phyloP scores from a whole-genome alignment of 2,329 filamentous ascomycete genomes.

The Coniochaeta ligniaria region DNA sequence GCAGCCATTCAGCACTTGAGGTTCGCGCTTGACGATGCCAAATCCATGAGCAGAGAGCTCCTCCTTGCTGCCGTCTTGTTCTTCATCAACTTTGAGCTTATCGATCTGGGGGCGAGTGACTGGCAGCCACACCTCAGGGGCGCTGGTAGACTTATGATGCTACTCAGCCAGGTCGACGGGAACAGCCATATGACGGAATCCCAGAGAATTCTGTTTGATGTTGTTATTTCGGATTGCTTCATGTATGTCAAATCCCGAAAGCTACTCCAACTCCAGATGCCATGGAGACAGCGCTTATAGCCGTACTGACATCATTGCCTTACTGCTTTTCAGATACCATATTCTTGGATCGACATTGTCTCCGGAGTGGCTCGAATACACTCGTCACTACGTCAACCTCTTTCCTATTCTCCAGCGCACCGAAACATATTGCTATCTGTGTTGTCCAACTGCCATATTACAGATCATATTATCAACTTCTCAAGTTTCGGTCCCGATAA shows the following conservation, averaged over 20 bases:
- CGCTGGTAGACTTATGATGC: constrained; percentile 32
- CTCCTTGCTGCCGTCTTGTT: constrained; percentile 41
- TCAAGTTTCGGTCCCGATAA: constrained; percentile 31
- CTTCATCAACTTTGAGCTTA: constrained; percentile 44
- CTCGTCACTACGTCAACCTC: constrained; percentile 29
- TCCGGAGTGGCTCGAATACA: constrained; percentile 27
- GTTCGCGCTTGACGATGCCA: constrained; percentile 28
- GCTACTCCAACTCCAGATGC: neutral
- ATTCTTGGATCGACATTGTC: constrained; percentile 30
- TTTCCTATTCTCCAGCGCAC: constrained; percentile 32
- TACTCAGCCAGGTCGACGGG: constrained; percentile 21
- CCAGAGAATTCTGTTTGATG: constrained; percentile 30
- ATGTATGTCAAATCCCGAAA: constrained; percentile 26
- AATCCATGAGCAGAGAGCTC: constrained; percentile 35
- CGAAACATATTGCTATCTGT: constrained; percentile 34
- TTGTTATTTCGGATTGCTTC: constrained; percentile 39
- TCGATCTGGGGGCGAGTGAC: constrained; percentile 35
- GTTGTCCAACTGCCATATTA: constrained; percentile 34
- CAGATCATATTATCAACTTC: constrained; percentile 37
- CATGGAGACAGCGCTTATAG: neutral
- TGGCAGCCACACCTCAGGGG: constrained; percentile 41
- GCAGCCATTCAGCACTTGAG: constrained; percentile 36
- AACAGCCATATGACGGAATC: constrained; percentile 14
- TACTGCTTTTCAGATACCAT: constrained; percentile 31
- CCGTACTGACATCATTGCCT: neutral